Base-by-base conservation (phyloP, 352 stramenopile genomes). In the Thalassiosira sp. region DNA sequence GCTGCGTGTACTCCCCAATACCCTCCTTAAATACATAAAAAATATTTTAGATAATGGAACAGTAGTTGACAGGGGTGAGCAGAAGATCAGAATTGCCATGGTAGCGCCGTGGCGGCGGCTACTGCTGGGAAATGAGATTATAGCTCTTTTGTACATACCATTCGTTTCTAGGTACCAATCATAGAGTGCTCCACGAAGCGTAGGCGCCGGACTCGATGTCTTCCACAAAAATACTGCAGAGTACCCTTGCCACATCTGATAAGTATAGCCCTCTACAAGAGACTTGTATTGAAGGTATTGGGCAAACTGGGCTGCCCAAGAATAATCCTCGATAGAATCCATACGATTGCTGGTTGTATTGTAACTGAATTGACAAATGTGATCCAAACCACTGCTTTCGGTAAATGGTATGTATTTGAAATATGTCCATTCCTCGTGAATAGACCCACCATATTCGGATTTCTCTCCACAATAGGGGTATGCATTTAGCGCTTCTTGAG, bases 151-250 rank as follows among this genome's bases (percentile, higher is more conserved):
- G n/a, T n/a, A n/a, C n/a, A n/a, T n/a, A n/a, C n/a, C 81, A 25
- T 76, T 86, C 13, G 63, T 66, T 43, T 33, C 66, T 11, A 82
- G 25, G 31, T 77, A 90, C 70, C 64, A 89, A 66, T 89, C 82
- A 53, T 89, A 90, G 5, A 88, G 48, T 42, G 75, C 79, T 27
- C 84, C 84, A 37, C 84, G 76, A n/a, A 90, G 72, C 16, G 73
- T 72, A 20, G 84, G 84, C 20, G 82, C 74, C 37, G 82, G 82
- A 56, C 51, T 80, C 18, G 84, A 79, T 24, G 59, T 60, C 52
- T 90, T 90, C 84, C 84, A 90, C 24, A 90, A 42, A 48, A 87
- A 72, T 16, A 89, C 63, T 35, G 70, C 84, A 18, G 81, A 87
- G 35, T 81, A 73, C 20, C 66, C 67, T 37, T 82, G 51, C 58